Percentiles rank a stretch among this genome's conserved stretches.
phyloP scores from a whole-genome alignment of 345 rosid genomes.

The Boechera stricta region DNA sequence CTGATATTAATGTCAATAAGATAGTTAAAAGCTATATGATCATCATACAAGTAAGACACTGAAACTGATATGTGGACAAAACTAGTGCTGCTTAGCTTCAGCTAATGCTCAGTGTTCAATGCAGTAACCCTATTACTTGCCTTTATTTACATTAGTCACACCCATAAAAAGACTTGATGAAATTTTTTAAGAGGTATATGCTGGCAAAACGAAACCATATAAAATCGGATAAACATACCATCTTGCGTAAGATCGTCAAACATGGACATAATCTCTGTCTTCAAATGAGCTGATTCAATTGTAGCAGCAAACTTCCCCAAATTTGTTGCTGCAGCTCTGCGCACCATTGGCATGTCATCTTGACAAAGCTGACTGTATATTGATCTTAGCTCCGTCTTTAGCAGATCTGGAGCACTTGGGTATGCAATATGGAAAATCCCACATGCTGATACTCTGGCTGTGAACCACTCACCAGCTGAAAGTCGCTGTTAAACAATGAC shows the following conservation, averaged over 20 bases:
- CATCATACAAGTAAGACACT: not conserved
- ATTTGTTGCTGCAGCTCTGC: constrained; percentile 83
- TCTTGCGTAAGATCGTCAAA: constrained; percentile 82
- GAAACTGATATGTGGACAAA: not conserved
- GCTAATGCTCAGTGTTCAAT: not conserved
- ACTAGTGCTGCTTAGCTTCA: not conserved
- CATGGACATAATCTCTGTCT: constrained; percentile 72
- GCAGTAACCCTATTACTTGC: not conserved
- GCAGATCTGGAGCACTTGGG: constrained; percentile 65
- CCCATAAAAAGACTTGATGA: not conserved
- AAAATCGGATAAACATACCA: constrained; percentile 48
- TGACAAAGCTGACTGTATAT: constrained; percentile 72
- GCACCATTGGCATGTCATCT: constrained; percentile 95
- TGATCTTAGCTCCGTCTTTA: constrained; percentile 66
- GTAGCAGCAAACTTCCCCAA: constrained; percentile 85
- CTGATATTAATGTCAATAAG: constrained; percentile 49
- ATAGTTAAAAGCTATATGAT: constrained; percentile 9
- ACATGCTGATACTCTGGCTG: constrained; percentile 81
- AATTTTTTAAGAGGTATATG: not conserved
- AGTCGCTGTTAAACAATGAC: constrained; percentile 55
- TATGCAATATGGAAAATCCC: constrained; percentile 83
- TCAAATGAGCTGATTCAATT: constrained; percentile 70
- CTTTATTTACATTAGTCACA: constrained; percentile 4
- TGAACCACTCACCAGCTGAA: constrained; percentile 88
- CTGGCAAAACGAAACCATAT: constrained; percentile 11